phyloP scores from a whole-genome alignment of 1,139 yeast genomes.

The Groenewaldozyma auringiensis region DNA sequence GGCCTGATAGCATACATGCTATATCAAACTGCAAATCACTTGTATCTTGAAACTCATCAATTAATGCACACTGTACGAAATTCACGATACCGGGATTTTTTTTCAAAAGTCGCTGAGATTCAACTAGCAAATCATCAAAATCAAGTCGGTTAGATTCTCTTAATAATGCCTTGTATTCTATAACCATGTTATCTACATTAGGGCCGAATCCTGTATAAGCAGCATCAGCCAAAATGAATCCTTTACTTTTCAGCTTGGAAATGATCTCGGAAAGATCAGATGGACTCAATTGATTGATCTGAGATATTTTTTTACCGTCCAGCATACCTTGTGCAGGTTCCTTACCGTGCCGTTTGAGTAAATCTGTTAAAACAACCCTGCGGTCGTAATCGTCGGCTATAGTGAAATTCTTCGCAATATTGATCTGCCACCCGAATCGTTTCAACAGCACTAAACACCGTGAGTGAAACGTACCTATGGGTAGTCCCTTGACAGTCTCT shows the following conservation, averaged over 20 bases:
- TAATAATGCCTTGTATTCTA: conserved; percentile 45
- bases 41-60: conserved; percentile 95
- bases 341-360: conserved; percentile 4
- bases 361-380: conserved; percentile 35
- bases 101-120: conserved; percentile 45
- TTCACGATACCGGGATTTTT: conserved; percentile 41
- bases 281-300: too few species aligned
- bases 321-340: not conserved
- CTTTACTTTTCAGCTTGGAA: not conserved
- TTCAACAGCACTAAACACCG: conserved; percentile 57
- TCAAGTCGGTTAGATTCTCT: conserved; percentile 44
- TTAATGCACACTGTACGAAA: conserved; percentile 60
- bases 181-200: conserved; percentile 6
- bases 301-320: not conserved
- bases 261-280: not conserved
- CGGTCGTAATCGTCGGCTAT: conserved; percentile 67
- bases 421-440: conserved; percentile 48
- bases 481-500: conserved; percentile 31
- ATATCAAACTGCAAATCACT: conserved; percentile 66
- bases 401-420: conserved; percentile 39
- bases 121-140: conserved; percentile 73
- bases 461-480: conserved; percentile 84
- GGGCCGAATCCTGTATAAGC: not conserved
- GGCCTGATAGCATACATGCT: conserved; percentile 50
- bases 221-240: not conserved